Conservation (phyloP, 2,329 filamentous ascomycete species). For the Kalaharituber pfeilii region DNA sequence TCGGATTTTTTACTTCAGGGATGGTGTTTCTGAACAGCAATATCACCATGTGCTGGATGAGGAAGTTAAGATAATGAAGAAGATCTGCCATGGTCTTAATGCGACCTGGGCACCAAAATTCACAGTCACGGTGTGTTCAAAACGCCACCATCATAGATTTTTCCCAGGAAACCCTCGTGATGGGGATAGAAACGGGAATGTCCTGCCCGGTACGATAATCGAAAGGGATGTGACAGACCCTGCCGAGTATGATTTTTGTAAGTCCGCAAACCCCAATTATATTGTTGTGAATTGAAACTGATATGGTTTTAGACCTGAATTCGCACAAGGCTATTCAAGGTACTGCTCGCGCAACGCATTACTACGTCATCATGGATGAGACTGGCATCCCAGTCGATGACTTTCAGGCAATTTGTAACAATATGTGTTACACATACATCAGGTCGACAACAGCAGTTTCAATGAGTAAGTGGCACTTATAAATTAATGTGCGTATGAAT, state of each 20-base stretch:
- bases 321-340: conserved; percentile 74
- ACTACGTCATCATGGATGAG: conserved; percentile 77
- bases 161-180: conserved; percentile 48
- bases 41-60: conserved; percentile 60
- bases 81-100: conserved; percentile 21
- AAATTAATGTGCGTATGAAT: not conserved
- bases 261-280: conserved; percentile 20
- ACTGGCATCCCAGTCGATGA: conserved; percentile 46
- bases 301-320: conserved; percentile 33
- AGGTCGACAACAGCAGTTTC: conserved; percentile 87
- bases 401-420: conserved; percentile 77
- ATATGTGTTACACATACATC: conserved; percentile 86
- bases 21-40: conserved; percentile 78
- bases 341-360: conserved; percentile 80
- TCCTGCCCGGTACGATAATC: conserved; percentile 70
- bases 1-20: conserved; percentile 82
- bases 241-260: conserved; percentile 73
- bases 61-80: conserved; percentile 59
- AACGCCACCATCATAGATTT: conserved; percentile 86
- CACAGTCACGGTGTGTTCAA: conserved; percentile 74
- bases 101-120: conserved; percentile 40
- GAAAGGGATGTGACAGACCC: conserved; percentile 83
- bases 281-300: not conserved
- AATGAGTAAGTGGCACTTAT: conserved; percentile 32
- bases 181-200: conserved; percentile 61